Percentiles rank a stretch among this genome's conserved stretches.
Conservation (phyloP, 2,329 filamentous ascomycete species). For the Purpureocillium takamizusanense region DNA sequence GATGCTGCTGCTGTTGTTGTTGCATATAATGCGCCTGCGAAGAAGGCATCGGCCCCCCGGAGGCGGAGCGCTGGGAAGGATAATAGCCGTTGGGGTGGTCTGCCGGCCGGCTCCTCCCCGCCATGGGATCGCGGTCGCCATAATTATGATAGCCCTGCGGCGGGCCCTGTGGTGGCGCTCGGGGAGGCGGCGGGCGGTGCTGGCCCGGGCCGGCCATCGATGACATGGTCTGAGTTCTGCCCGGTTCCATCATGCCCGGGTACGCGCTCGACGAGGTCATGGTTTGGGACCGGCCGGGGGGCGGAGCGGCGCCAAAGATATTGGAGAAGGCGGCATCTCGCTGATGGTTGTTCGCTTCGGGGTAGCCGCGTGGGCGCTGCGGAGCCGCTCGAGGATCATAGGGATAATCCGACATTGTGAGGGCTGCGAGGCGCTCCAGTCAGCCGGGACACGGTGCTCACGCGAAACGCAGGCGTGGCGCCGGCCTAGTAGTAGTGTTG, state of each 20-base stretch:
- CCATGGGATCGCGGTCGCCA: constrained; percentile 18
- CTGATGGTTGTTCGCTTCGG: constrained; percentile 49
- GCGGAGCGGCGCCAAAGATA: constrained; percentile 85
- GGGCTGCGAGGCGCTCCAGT: neutral
- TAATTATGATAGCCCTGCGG: constrained; percentile 29
- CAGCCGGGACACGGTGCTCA: constrained; percentile 4
- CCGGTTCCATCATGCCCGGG: constrained; percentile 41
- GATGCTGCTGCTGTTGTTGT: constrained; percentile 28
- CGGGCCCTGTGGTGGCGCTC: constrained; percentile 12
- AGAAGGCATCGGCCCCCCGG: constrained; percentile 37
- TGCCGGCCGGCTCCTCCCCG: constrained; percentile 18
- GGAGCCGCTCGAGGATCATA: constrained; percentile 41
- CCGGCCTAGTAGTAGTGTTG: too few species aligned
- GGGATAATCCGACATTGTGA: constrained; percentile 49
- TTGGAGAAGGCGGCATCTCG: constrained; percentile 93
- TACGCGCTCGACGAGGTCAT: constrained; percentile 74
- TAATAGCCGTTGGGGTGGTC: constrained; percentile 42
- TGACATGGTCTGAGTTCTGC: constrained; percentile 73
- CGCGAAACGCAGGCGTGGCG: too few species aligned
- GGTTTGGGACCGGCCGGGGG: constrained; percentile 83
- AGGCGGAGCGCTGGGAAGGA: constrained; percentile 41
- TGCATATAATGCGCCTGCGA: constrained; percentile 36
- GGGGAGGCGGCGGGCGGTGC: constrained; percentile 56
- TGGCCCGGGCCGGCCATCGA: constrained; percentile 40
- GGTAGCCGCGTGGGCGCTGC: constrained; percentile 39